phyloP scores from a whole-genome alignment of 352 stramenopile species.

The Elongisporangium prolatum region DNA sequence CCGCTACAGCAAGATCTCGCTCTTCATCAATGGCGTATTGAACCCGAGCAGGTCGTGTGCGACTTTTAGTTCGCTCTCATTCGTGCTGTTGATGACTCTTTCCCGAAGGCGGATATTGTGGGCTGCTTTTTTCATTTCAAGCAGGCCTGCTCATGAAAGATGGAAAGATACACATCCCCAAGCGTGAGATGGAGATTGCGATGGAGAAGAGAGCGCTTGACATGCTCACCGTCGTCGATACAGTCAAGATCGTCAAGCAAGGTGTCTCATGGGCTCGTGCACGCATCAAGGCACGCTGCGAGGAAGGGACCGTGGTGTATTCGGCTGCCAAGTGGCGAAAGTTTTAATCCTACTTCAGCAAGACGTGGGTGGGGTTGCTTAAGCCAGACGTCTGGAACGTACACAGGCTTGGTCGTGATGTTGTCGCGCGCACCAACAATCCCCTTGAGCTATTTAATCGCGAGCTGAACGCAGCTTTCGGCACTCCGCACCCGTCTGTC shows the following conservation, averaged over 20 bases:
- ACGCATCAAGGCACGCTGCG: no score
- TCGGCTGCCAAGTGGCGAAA: no score
- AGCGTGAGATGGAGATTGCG: background rate
- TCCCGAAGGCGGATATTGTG: slow-evolving; percentile 1
- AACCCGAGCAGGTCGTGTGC: slow-evolving; percentile 5
- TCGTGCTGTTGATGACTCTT: slow-evolving; percentile 8
- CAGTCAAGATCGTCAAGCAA: background rate
- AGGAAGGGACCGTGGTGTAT: no score
- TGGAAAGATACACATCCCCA: slow-evolving; percentile 11
- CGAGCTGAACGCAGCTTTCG: no score
- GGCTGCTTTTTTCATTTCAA: slow-evolving; percentile 17
- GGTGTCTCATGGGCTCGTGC: background rate
- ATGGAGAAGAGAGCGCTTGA: slow-evolving; percentile 7
- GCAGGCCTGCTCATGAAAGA: slow-evolving; percentile 10
- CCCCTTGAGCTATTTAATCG: background rate
- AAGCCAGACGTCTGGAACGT: slow-evolving; percentile 7
- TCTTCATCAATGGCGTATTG: slow-evolving; percentile 22
- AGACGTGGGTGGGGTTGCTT: no score
- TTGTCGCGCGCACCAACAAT: slow-evolving; percentile 6
- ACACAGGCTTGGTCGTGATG: background rate
- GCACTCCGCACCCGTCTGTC: no score
- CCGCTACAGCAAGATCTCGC: slow-evolving; percentile 6
- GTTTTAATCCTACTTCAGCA: slow-evolving; percentile 8
- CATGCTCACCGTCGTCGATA: no score
- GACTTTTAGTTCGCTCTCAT: slow-evolving; percentile 17